Evolutionary conservation across 495 filamentous ascomycete genomes (phyloP).

Genomic region (Penicillium odoratum): DNA sequence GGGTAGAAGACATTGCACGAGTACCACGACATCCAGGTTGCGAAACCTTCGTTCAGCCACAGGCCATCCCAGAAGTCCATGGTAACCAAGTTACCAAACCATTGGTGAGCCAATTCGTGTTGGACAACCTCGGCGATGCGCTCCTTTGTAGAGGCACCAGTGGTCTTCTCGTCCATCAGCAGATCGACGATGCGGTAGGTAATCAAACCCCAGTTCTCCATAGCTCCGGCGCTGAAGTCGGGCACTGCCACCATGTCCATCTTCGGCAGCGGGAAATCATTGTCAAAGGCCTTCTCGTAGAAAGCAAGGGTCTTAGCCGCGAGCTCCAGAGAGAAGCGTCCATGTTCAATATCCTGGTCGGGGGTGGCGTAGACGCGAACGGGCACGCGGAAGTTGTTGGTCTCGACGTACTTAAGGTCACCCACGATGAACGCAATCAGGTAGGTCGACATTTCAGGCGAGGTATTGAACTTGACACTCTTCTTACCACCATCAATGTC

Average conservation of each 20-base stretch:
- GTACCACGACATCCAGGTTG: constrained; percentile 80
- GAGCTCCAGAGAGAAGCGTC: constrained; percentile 63
- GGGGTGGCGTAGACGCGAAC: constrained; percentile 64
- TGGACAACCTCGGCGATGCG: constrained; percentile 92
- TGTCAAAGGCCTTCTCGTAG: constrained; percentile 58
- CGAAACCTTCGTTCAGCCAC: constrained; percentile 98
- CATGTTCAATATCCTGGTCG: constrained; percentile 65
- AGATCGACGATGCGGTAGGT: constrained; percentile 93
- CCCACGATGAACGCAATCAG: constrained; percentile 68
- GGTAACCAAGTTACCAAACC: constrained; percentile 98
- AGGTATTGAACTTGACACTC: constrained; percentile 65
- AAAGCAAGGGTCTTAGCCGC: constrained; percentile 57
- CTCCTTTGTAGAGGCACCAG: constrained; percentile 89
- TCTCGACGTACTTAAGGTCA: constrained; percentile 65
- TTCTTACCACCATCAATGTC: constrained; percentile 57
- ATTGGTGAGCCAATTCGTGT: constrained; percentile 97
- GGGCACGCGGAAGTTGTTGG: constrained; percentile 63
- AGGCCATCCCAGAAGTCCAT: constrained; percentile 99
- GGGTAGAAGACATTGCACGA: constrained; percentile 77
- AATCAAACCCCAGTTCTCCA: constrained; percentile 99
- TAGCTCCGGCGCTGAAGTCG: constrained; percentile 89
- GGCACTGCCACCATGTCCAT: constrained; percentile 99
- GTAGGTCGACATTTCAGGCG: constrained; percentile 69
- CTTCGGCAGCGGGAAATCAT: constrained; percentile 63
- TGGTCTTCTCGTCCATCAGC: constrained; percentile 87